These are phyloP conservation scores for Zygosaccharomyces lentus DNA, from an alignment of 805 yeast genomes.

Conservation along the genomic window DNA sequence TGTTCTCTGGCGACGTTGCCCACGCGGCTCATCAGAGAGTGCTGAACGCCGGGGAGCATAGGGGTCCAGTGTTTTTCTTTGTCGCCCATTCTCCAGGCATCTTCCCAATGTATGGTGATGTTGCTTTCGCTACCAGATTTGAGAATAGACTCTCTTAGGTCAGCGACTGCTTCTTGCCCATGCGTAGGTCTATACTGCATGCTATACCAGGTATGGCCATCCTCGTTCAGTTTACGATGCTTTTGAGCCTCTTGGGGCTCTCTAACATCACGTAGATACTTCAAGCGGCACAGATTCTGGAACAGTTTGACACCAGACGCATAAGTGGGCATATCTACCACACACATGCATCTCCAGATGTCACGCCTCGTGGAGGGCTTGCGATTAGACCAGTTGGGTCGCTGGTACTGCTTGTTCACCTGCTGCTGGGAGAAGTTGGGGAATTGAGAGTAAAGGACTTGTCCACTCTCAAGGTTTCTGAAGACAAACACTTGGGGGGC, in stretches of 20 bases:
- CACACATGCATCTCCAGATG: conserved; percentile 87
- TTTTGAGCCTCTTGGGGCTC: conserved; percentile 55
- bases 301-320: conserved; percentile 68
- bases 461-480: conserved; percentile 84
- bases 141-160: conserved; percentile 42
- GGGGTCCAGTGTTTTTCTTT: conserved; percentile 59
- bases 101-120: conserved; percentile 73
- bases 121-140: conserved; percentile 17
- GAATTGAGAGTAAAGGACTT: conserved; percentile 81
- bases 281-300: conserved; percentile 66
- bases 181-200: conserved; percentile 88
- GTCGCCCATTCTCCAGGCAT: conserved; percentile 82
- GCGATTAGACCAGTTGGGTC: conserved; percentile 88
- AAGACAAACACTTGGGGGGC: conserved; percentile 83
- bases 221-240: conserved; percentile 66
- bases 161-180: conserved; percentile 89
- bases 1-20: conserved; percentile 60
- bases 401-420: conserved; percentile 54
- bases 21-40: conserved; percentile 51
- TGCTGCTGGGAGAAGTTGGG: conserved; percentile 51
- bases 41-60: conserved; percentile 47
- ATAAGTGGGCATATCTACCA: conserved; percentile 59
- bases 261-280: conserved; percentile 66
- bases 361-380: conserved; percentile 78
- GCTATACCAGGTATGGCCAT: conserved; percentile 79